Percentiles rank a stretch among this genome's conserved stretches.
Evolutionary conservation across 2,329 filamentous ascomycete genomes (phyloP).

Genomic region (Aureobasidium sp.): DNA sequence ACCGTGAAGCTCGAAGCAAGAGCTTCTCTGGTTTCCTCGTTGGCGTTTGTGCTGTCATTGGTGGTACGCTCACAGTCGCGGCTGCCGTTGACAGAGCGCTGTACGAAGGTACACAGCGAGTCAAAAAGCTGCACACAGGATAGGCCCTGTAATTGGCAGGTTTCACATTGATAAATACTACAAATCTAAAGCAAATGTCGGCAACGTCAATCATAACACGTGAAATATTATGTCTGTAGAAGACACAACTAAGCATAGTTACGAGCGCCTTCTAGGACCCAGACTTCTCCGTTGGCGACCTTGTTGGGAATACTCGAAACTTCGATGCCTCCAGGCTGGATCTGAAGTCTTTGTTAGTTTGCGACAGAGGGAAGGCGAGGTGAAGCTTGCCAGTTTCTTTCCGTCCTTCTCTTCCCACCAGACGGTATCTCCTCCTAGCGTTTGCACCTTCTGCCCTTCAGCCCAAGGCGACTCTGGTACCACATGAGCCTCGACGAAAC

Average conservation of each 20-base stretch:
- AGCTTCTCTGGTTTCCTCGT: constrained; percentile 88
- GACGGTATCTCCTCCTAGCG: constrained; percentile 59
- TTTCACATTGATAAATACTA: neutral
- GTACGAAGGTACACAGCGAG: constrained; percentile 75
- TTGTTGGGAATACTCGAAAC: constrained; percentile 65
- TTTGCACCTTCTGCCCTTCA: constrained; percentile 57
- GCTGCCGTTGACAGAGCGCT: constrained; percentile 85
- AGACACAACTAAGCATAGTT: constrained; percentile 34
- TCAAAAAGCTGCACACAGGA: constrained; percentile 75
- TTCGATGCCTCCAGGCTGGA: constrained; percentile 73
- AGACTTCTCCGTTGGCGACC: constrained; percentile 84
- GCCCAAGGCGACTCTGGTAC: constrained; percentile 68
- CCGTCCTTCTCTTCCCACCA: constrained; percentile 75
- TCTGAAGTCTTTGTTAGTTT: constrained; percentile 35
- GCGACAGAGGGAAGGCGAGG: neutral
- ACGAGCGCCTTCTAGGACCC: constrained; percentile 59
- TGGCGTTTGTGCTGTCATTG: constrained; percentile 87
- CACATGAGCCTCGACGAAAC: constrained; percentile 82
- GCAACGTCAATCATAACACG: neutral
- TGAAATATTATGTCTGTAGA: neutral
- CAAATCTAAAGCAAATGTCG: neutral
- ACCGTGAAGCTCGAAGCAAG: constrained; percentile 84
- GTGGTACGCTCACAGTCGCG: constrained; percentile 90
- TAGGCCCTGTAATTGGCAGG: constrained; percentile 23
- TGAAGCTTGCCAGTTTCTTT: constrained; percentile 43